Evolutionary conservation across 2,329 filamentous ascomycete species (phyloP).

Genomic region (Colletotrichum cereale): DNA sequence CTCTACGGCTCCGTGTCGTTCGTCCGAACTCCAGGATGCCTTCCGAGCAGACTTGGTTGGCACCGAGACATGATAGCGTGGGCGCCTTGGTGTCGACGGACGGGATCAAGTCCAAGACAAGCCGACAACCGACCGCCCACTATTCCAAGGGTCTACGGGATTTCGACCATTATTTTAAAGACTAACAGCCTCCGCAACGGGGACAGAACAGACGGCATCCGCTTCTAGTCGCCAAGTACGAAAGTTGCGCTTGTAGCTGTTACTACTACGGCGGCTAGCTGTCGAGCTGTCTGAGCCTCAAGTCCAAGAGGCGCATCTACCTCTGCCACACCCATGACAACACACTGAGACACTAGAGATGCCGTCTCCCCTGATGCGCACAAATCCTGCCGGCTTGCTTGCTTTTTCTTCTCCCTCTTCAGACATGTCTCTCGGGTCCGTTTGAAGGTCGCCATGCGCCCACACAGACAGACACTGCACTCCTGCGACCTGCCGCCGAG

Average conservation of each 20-base stretch:
- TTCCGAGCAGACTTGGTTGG: constrained; percentile 23
- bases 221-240: background rate
- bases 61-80: constrained; percentile 30
- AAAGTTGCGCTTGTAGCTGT: no score
- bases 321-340: background rate
- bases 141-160: background rate
- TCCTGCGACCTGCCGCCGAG: background rate
- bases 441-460: constrained; percentile 20
- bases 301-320: background rate
- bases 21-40: constrained; percentile 18
- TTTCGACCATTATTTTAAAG: background rate
- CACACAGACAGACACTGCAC: constrained; percentile 29
- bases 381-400: constrained; percentile 12
- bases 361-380: constrained; percentile 25
- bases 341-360: constrained; percentile 25
- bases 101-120: constrained; percentile 21
- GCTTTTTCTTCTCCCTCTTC: constrained; percentile 21
- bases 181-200: background rate
- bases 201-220: background rate
- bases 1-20: background rate
- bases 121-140: constrained; percentile 8
- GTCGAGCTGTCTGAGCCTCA: constrained; percentile 8
- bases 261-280: background rate
- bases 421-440: constrained; percentile 17
- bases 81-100: constrained; percentile 26